Evolutionary conservation across 768 basidiomycete genomes (phyloP), one percentile per base, ranked within the genome.

Genomic region (Omphalotus guepiniiformis): DNA sequence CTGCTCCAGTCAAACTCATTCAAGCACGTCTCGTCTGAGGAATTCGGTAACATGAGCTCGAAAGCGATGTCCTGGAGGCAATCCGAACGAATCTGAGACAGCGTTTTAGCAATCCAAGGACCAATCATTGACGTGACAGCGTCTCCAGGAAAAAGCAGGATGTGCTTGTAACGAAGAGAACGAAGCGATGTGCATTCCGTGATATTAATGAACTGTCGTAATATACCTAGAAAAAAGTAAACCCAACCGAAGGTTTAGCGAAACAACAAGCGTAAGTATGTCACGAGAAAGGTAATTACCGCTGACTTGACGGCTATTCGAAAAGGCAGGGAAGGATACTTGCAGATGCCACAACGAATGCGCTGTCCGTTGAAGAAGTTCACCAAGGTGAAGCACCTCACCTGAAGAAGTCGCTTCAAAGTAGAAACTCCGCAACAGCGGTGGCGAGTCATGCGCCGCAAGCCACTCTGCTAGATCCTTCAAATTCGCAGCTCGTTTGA

Each of bases 381-480:
- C 21, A n/a, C 45, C 23, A 18, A 47, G 28, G 0, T 37, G 26
- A 11, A 18, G 38, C 2, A 47, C 45, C 27, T 47, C 45, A 18
- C 34, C 19, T n/a, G 32, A 26, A 38, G 35, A 47, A 25, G 45
- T 26, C 27, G 45, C 45, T 16, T 38, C 36, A 26, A 26, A 47
- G 35, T 29, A 47, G 18, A 47, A 38, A 36, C 45, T 47, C 5
- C 45, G 45, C 19, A 47, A 27, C 12, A 37, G 32, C n/a, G 45
- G 45, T 11, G 45, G 22, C 13, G 22, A 16, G 35, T 47, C 18
- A 26, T 47, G 45, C 8, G 16, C 45, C 21, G 21, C 45, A 6
- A 47, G 45, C 45, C 45, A 47, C 28, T 47, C 45, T 6, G 45
- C 36, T 16, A 47, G 35, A 6, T 47, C 45, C 11, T 36, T 36